Evolutionary conservation across 1,284 basidiomycete genomes (phyloP).

Genomic region (Cutaneotrichosporon sp.): DNA sequence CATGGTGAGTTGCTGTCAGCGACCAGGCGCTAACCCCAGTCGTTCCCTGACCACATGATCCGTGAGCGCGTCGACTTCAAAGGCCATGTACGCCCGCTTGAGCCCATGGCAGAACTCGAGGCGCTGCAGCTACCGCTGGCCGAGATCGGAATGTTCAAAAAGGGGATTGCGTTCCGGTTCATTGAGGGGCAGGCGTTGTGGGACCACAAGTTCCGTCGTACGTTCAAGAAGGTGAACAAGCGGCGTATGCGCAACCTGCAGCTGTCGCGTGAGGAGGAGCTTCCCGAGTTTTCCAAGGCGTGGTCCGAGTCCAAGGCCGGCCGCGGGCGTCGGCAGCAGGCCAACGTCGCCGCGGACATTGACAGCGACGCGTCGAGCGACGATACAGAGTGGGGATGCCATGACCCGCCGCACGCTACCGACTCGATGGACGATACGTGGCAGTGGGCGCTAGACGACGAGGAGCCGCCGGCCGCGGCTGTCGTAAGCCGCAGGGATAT

Average conservation of each 20-base stretch:
- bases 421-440: constrained; percentile 20
- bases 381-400: not conserved
- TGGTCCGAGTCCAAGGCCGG: not conserved
- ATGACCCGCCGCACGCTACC: not conserved
- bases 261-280: constrained; percentile 28
- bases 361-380: not conserved
- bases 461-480: constrained; percentile 46
- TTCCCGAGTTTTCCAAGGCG: too few species aligned
- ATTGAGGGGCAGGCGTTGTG: constrained; percentile 46
- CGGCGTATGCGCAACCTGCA: constrained; percentile 41
- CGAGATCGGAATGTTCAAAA: constrained; percentile 53
- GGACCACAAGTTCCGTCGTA: constrained; percentile 42
- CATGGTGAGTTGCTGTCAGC: too few species aligned
- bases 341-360: too few species aligned
- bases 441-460: constrained; percentile 46
- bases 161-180: constrained; percentile 48
- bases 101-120: constrained; percentile 61
- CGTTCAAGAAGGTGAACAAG: constrained; percentile 33
- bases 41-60: constrained; percentile 59
- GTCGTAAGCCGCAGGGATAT: constrained; percentile 45
- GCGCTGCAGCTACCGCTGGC: constrained; percentile 62
- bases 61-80: constrained; percentile 77
- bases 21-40: constrained; percentile 25
- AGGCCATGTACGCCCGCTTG: constrained; percentile 72
- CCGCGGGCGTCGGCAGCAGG: not conserved